Evolutionary conservation across 1,284 basidiomycete species (phyloP).

Genomic region (Ganoderma sinense): DNA sequence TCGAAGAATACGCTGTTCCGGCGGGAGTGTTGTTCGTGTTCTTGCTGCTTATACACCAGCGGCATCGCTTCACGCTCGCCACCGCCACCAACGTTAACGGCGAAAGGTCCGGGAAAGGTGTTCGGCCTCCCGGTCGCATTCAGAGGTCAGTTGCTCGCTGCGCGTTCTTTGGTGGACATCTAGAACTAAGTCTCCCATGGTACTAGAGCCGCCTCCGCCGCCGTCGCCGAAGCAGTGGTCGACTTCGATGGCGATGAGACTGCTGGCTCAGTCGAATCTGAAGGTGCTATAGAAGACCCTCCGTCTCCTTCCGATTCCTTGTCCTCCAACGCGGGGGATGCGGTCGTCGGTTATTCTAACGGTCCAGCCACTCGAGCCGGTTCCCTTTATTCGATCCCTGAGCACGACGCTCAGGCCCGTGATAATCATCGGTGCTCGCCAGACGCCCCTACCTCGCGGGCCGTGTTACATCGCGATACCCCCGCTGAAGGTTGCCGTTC

Average conservation of each 20-base stretch:
- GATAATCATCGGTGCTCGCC: no score
- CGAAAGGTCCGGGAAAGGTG: not conserved
- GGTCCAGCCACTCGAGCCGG: not conserved
- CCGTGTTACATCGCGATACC: no score
- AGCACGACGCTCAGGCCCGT: not conserved
- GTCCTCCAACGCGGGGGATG: not conserved
- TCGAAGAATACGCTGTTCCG: not conserved
- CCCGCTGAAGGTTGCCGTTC: no score
- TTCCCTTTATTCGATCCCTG: not conserved
- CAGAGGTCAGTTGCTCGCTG: not conserved
- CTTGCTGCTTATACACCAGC: not conserved
- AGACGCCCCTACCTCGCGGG: no score
- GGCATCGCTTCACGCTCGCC: not conserved
- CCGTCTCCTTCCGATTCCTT: not conserved
- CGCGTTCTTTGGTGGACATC: not conserved
- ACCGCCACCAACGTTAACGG: not conserved
- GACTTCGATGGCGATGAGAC: not conserved
- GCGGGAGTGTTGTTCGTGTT: not conserved
- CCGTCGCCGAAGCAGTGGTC: no score
- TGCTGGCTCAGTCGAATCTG: not conserved
- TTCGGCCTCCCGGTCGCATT: not conserved
- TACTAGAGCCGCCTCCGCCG: no score
- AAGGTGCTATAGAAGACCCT: not conserved
- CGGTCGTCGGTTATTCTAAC: not conserved
- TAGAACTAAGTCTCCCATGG: no score